A percentile compares a stretch with the other conserved stretches of the same genome.
Conservation (phyloP, 2,329 filamentous ascomycete genomes). For the Colletotrichum melonis region DNA sequence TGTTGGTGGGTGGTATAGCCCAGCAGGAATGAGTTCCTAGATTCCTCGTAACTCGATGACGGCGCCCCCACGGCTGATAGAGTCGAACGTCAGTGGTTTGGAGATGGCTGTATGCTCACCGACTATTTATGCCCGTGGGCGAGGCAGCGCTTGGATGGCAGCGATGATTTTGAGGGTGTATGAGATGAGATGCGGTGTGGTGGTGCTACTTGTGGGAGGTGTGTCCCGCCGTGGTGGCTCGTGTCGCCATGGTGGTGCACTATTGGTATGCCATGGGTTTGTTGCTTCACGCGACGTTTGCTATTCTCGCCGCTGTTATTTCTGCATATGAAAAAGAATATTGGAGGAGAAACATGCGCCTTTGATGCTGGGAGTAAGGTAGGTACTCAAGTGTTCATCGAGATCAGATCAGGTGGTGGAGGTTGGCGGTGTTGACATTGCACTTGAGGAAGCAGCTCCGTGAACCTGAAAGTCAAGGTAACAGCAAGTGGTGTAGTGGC, state of each 20-base stretch:
- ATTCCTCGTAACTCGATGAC: neutral
- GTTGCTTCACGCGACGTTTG: neutral
- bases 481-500: neutral
- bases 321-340: too few species aligned
- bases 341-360: neutral
- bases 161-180: neutral
- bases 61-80: neutral
- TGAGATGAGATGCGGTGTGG: neutral
- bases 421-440: too few species aligned
- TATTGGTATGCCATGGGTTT: neutral
- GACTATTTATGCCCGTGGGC: neutral
- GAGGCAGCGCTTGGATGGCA: neutral
- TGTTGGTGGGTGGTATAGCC: neutral
- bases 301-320: too few species aligned
- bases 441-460: too few species aligned
- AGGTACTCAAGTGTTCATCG: neutral
- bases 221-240: neutral
- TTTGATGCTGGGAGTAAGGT: neutral
- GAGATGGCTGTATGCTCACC: conserved; percentile 10
- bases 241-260: neutral
- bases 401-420: too few species aligned
- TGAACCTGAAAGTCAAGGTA: neutral
- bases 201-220: neutral
- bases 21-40: neutral
- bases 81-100: neutral